Evolutionary conservation across 768 basidiomycete genomes (phyloP).

Genomic region (Chiua virens): DNA sequence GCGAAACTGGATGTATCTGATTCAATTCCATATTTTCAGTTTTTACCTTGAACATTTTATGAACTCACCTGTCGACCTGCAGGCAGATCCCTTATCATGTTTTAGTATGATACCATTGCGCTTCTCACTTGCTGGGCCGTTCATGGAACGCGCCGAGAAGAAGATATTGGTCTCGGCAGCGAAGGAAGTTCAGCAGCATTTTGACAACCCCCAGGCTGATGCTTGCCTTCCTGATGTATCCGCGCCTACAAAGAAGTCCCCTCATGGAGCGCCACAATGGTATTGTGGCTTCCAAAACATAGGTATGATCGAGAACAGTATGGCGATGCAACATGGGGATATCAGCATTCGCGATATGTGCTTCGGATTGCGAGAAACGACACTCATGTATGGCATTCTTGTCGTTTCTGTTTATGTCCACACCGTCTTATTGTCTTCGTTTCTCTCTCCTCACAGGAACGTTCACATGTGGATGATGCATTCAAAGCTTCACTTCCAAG

Average conservation of each 20-base stretch:
- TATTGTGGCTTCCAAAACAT: slow-evolving; percentile 12
- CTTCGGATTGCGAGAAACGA: neutral
- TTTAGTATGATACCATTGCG: slow-evolving; percentile 12
- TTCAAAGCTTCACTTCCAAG: slow-evolving; percentile 17
- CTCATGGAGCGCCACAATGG: neutral
- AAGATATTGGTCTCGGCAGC: slow-evolving; percentile 10
- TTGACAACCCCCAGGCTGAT: slow-evolving; percentile 8
- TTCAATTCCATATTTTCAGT: neutral
- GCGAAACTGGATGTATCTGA: neutral
- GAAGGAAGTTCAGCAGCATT: too few relatives aligned
- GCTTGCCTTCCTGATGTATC: slow-evolving; percentile 15
- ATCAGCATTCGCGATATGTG: slow-evolving; percentile 1
- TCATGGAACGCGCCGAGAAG: slow-evolving; percentile 7
- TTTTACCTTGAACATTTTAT: slow-evolving; percentile 16
- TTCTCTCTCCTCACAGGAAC: neutral
- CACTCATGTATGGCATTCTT: too few relatives aligned
- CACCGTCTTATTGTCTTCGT: neutral
- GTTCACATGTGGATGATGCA: slow-evolving; percentile 19
- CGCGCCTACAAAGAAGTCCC: neutral
- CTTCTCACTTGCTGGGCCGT: slow-evolving; percentile 13
- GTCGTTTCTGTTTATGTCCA: neutral
- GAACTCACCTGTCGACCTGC: slow-evolving; percentile 15
- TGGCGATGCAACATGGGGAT: slow-evolving; percentile 3
- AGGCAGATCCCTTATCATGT: slow-evolving; percentile 16
- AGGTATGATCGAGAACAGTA: slow-evolving; percentile 9